A percentile compares a stretch with the other conserved stretches of the same genome.
These are phyloP conservation scores for Vigna unguiculata DNA, from an alignment of 306 rosid species.

Conservation along the genomic window DNA sequence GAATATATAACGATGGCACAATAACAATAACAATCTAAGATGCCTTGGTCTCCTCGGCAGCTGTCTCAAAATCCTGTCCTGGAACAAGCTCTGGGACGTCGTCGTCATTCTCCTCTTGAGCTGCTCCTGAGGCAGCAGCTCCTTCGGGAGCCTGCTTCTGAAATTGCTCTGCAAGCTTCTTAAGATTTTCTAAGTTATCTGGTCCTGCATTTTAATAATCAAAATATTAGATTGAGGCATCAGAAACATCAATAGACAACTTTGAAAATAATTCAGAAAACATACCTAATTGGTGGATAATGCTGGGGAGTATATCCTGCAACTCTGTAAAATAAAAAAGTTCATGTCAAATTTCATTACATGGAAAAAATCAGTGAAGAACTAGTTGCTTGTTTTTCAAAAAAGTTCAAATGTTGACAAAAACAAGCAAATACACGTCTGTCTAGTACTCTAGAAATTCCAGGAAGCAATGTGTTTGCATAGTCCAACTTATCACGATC, in stretches of 20 bases:
- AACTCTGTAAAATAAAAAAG: constrained; percentile 65
- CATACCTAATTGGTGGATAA: constrained; percentile 90
- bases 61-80: constrained; percentile 88
- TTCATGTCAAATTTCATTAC: constrained; percentile 6
- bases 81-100: constrained; percentile 93
- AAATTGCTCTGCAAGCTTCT: constrained; percentile 87
- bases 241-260: background rate
- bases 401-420: background rate
- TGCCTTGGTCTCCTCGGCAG: constrained; percentile 71
- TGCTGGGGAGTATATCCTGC: constrained; percentile 96
- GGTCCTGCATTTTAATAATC: constrained; percentile 65
- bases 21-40: constrained; percentile 51
- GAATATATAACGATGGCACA: constrained; percentile 55
- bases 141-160: constrained; percentile 86
- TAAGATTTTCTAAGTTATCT: constrained; percentile 91
- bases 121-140: constrained; percentile 53
- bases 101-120: constrained; percentile 73
- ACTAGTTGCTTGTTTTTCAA: background rate
- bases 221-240: background rate
- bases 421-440: background rate
- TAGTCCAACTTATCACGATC: background rate
- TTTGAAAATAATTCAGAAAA: background rate
- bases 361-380: too few relatives aligned
- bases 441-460: background rate
- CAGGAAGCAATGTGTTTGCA: background rate